A percentile compares a stretch with the other conserved stretches of the same genome.
Conservation (phyloP, 495 filamentous ascomycete genomes). For the Xylaria acuta region DNA sequence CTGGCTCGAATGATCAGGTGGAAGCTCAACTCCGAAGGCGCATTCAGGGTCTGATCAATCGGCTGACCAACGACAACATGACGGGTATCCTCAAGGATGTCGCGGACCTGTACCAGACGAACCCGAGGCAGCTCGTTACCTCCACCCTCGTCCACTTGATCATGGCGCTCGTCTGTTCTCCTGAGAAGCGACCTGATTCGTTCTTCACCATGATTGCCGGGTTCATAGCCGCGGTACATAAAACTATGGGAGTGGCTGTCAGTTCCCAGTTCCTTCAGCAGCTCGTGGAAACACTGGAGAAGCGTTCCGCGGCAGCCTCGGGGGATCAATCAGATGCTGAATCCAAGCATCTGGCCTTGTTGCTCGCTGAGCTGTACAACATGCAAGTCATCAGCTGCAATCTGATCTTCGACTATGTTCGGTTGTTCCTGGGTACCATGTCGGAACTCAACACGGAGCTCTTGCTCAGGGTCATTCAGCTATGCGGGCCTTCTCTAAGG, state of each 20-base stretch:
- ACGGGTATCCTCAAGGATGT: constrained; percentile 79
- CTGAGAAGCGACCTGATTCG: constrained; percentile 77
- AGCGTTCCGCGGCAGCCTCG: constrained; percentile 53
- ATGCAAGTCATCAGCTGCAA: constrained; percentile 85
- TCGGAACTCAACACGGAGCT: constrained; percentile 93
- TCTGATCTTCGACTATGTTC: constrained; percentile 89
- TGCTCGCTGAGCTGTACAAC: constrained; percentile 88
- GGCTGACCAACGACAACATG: constrained; percentile 88
- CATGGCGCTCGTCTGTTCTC: constrained; percentile 76
- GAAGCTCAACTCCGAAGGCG: constrained; percentile 75
- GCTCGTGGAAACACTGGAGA: constrained; percentile 72
- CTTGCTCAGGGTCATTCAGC: constrained; percentile 81
- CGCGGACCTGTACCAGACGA: constrained; percentile 79
- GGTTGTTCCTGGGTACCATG: constrained; percentile 72
- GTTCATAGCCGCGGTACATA: constrained; percentile 88
- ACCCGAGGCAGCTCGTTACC: constrained; percentile 84
- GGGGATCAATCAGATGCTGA: constrained; percentile 50
- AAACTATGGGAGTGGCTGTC: constrained; percentile 83
- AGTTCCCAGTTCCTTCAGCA: constrained; percentile 83
- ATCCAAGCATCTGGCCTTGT: constrained; percentile 69
- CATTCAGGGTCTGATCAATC: constrained; percentile 87
- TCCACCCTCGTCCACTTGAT: constrained; percentile 76
- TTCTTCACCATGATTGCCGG: constrained; percentile 90
- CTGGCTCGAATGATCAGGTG: constrained; percentile 68
- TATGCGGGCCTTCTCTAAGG: constrained; percentile 80